These are phyloP conservation scores for Colletotrichum orchidophilum DNA, from an alignment of 2,329 filamentous ascomycete species.

Conservation along the genomic window DNA sequence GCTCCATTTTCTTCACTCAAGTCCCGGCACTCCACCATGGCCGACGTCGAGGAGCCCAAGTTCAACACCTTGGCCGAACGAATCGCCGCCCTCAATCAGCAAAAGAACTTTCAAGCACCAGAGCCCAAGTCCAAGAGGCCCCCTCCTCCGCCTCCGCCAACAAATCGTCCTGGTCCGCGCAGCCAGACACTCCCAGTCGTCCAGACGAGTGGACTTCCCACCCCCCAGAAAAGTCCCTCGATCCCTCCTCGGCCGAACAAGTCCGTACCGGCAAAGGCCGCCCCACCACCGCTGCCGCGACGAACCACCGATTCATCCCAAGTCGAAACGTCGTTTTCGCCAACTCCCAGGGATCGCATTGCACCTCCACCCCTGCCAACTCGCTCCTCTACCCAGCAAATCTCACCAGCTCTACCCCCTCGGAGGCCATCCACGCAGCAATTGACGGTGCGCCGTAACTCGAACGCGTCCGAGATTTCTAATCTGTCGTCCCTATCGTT, in stretches of 20 bases:
- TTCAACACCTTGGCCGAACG: constrained; percentile 69
- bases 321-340: constrained; percentile 36
- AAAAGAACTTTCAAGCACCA: constrained; percentile 64
- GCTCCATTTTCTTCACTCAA: background rate
- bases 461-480: constrained; percentile 67
- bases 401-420: constrained; percentile 60
- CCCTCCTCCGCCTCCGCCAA: constrained; percentile 58
- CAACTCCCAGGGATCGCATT: constrained; percentile 40
- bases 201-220: constrained; percentile 36
- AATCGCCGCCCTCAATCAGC: constrained; percentile 70
- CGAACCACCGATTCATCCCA: constrained; percentile 43
- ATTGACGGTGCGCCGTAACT: constrained; percentile 58
- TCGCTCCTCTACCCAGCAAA: constrained; percentile 48
- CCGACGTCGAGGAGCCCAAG: constrained; percentile 69
- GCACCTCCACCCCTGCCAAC: constrained; percentile 49
- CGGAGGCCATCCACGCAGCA: constrained; percentile 58
- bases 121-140: constrained; percentile 47
- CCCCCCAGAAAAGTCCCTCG: constrained; percentile 44
- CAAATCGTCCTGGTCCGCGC: constrained; percentile 48
- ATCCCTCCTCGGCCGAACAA: constrained; percentile 50
- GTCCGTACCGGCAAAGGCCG: constrained; percentile 37
- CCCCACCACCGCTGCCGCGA: constrained; percentile 50
- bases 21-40: constrained; percentile 51
- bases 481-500: constrained; percentile 62
- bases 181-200: constrained; percentile 48